Evolutionary conservation across 441 rosid species (phyloP).

Genomic region (Pelargonium fulgidum): DNA sequence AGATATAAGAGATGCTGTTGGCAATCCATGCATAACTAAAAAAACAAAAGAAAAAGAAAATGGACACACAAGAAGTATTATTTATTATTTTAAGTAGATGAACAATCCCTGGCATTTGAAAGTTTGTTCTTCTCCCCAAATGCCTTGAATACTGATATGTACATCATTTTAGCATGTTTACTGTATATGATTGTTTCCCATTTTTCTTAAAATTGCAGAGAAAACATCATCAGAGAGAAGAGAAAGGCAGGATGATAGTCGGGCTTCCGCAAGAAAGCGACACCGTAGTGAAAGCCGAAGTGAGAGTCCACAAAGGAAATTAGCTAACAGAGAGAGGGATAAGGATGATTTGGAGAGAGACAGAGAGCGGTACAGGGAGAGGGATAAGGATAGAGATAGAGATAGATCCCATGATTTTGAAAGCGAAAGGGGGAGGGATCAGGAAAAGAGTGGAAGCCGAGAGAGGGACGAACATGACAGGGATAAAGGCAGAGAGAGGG

Average conservation of each 20-base stretch:
- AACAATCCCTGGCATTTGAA: not conserved
- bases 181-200: not conserved
- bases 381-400: conserved; percentile 11
- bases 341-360: conserved; percentile 45
- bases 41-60: no score
- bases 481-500: conserved; percentile 61
- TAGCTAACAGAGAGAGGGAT: conserved; percentile 44
- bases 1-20: no score
- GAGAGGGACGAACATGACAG: conserved; percentile 78
- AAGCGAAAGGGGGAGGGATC: conserved; percentile 46
- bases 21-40: no score
- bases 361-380: conserved; percentile 33
- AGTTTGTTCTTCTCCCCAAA: no score
- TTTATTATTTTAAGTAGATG: not conserved
- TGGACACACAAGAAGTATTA: not conserved
- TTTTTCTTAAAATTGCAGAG: conserved; percentile 32
- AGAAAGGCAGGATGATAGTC: conserved; percentile 53
- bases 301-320: conserved; percentile 66
- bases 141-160: no score
- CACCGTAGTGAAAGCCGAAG: conserved; percentile 64
- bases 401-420: conserved; percentile 35
- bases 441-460: conserved; percentile 81
- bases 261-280: conserved; percentile 70
- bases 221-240: conserved; percentile 53
- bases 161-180: not conserved